A percentile compares a stretch with the other conserved stretches of the same genome.
Conservation (phyloP, 1,284 basidiomycete genomes). For the Butyriboletus appendiculatus region DNA sequence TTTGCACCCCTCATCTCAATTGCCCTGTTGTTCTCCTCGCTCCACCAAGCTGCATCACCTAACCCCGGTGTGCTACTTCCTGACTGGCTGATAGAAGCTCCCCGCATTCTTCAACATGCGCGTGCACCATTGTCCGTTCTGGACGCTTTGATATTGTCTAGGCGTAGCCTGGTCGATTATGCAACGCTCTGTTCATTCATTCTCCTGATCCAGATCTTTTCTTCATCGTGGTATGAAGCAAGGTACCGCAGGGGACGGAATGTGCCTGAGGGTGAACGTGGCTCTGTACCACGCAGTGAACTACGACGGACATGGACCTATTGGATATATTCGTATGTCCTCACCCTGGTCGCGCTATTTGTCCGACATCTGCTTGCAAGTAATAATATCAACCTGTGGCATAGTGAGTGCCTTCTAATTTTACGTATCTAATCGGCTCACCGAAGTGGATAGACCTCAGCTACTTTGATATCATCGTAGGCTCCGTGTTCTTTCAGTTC, state of each 20-base stretch:
- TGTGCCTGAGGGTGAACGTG: slow-evolving; percentile 62
- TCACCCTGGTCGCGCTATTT: slow-evolving; percentile 49
- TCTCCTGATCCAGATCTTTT: slow-evolving; percentile 72
- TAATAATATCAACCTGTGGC: slow-evolving; percentile 59
- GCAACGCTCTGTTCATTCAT: slow-evolving; percentile 80
- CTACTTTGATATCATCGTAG: slow-evolving; percentile 75
- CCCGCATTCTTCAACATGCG: slow-evolving; percentile 48
- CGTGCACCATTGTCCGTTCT: slow-evolving; percentile 44
- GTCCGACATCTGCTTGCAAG: slow-evolving; percentile 49
- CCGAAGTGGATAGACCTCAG: slow-evolving; percentile 60
- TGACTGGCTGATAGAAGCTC: slow-evolving; percentile 78
- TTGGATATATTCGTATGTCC: slow-evolving; percentile 56
- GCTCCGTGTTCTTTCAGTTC: slow-evolving; percentile 88
- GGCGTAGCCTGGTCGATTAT: slow-evolving; percentile 76
- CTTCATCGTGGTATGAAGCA: slow-evolving; percentile 73
- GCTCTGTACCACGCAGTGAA: slow-evolving; percentile 77
- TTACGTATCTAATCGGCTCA: slow-evolving; percentile 7
- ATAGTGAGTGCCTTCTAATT: slow-evolving; percentile 47
- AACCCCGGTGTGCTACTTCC: slow-evolving; percentile 44
- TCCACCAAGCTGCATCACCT: slow-evolving; percentile 35
- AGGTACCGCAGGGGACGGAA: slow-evolving; percentile 44
- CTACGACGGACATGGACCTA: slow-evolving; percentile 60
- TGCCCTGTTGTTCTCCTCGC: slow-evolving; percentile 58
- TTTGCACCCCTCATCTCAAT: slow-evolving; percentile 77
- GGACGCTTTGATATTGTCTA: slow-evolving; percentile 68